These are phyloP conservation scores for Phytophthora pisi DNA, from an alignment of 352 stramenopile species.

Conservation along the genomic window DNA sequence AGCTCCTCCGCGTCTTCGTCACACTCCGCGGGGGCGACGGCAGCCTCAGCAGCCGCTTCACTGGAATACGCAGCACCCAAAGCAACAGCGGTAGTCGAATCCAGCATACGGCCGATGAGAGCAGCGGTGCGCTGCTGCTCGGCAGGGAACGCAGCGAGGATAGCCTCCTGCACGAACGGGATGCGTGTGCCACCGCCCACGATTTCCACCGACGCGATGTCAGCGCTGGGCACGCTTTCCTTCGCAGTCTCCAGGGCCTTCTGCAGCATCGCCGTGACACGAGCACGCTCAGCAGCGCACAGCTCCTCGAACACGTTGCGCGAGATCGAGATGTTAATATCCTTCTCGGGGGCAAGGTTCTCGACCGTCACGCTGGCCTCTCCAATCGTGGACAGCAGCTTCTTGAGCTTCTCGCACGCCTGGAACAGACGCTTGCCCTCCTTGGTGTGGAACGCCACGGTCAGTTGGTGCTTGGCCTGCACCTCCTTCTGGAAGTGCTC, in stretches of 20 bases:
- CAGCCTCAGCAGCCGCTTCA: constrained; percentile 29
- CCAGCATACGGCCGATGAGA: constrained; percentile 86
- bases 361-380: constrained; percentile 84
- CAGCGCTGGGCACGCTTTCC: constrained; percentile 43
- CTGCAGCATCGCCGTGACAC: constrained; percentile 61
- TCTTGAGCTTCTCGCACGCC: constrained; percentile 89
- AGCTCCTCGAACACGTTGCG: constrained; percentile 76
- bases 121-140: constrained; percentile 40
- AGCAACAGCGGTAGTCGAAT: constrained; percentile 86
- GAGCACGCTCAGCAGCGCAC: constrained; percentile 52
- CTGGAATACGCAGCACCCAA: constrained; percentile 70
- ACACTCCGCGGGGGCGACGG: constrained; percentile 12
- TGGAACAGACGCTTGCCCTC: constrained; percentile 87
- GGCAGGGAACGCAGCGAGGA: constrained; percentile 61
- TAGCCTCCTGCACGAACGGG: constrained; percentile 80
- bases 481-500: constrained; percentile 80
- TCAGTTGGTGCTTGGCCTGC: constrained; percentile 55
- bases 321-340: constrained; percentile 79
- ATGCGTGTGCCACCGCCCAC: constrained; percentile 91
- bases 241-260: constrained; percentile 51
- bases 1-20: constrained; percentile 38
- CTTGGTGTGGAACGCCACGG: constrained; percentile 70
- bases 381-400: constrained; percentile 88
- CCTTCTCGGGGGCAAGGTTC: constrained; percentile 81
- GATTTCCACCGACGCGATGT: constrained; percentile 85